Percentiles rank a stretch among this genome's conserved stretches.
Conservation (phyloP, 2,329 filamentous ascomycete genomes). For the Fusarium sp. region DNA sequence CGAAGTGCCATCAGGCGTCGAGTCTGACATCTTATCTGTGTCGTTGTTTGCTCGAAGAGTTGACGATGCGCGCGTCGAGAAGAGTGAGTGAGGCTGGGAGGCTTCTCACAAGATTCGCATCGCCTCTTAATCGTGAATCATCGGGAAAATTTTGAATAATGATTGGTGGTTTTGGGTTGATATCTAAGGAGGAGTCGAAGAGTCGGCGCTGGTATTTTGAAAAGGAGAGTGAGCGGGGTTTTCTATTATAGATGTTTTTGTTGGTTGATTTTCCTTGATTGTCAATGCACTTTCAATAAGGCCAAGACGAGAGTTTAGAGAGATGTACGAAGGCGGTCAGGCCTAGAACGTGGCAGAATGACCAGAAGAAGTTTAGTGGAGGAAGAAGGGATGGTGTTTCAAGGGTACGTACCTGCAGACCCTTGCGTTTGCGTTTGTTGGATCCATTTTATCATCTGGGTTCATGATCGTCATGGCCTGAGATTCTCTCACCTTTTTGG, state of each 20-base stretch:
- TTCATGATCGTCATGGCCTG: conserved; percentile 13
- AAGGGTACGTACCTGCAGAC: conserved; percentile 23
- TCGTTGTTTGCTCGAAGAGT: conserved; percentile 10
- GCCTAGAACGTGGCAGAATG: conserved; percentile 36
- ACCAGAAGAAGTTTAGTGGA: neutral
- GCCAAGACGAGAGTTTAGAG: conserved; percentile 19
- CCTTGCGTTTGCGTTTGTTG: conserved; percentile 11
- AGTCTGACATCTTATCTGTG: conserved; percentile 47
- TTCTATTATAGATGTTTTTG: conserved; percentile 12
- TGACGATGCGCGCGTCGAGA: conserved; percentile 38
- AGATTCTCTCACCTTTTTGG: conserved; percentile 16
- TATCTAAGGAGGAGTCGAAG: neutral
- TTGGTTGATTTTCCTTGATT: conserved; percentile 17
- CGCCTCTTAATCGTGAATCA: conserved; percentile 17
- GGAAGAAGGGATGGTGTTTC: neutral
- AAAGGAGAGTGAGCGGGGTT: neutral
- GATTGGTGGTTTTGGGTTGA: neutral
- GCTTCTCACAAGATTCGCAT: conserved; percentile 31
- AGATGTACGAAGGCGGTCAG: conserved; percentile 38
- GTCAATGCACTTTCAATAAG: conserved; percentile 13
- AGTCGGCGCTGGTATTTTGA: neutral
- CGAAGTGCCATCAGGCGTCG: conserved; percentile 55
- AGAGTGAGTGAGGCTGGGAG: conserved; percentile 19
- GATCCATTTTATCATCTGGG: conserved; percentile 30
- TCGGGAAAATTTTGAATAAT: neutral